Conservation (phyloP, 2,329 filamentous ascomycete genomes). For the Aspergillus amoenus region DNA sequence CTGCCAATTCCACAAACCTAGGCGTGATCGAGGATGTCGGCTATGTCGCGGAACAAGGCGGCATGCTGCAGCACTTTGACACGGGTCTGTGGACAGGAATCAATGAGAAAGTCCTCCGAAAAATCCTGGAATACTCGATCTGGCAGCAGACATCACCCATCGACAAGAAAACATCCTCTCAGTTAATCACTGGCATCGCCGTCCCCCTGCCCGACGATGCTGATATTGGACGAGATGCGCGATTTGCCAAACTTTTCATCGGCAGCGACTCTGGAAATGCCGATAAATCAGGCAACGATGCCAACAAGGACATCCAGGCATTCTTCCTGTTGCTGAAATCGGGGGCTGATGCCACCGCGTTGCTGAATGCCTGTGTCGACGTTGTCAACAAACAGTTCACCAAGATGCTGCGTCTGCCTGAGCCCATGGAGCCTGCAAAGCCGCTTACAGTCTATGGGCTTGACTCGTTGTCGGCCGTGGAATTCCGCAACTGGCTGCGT, state of each 20-base stretch:
- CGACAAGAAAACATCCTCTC: too few relatives aligned
- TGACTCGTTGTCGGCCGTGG: constrained; percentile 26
- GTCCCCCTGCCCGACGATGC: too few relatives aligned
- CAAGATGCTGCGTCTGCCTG: background rate
- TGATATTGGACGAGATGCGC: too few relatives aligned
- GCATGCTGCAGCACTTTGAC: background rate
- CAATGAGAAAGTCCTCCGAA: background rate
- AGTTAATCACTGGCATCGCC: too few relatives aligned
- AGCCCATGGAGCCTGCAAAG: background rate
- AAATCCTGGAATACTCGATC: background rate
- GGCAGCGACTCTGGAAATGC: too few relatives aligned
- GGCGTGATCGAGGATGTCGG: constrained; percentile 33
- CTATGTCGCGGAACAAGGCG: constrained; percentile 15
- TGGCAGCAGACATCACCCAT: too few relatives aligned
- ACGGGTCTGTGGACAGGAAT: constrained; percentile 5
- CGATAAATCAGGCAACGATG: too few relatives aligned
- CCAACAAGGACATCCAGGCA: too few relatives aligned
- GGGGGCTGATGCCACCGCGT: background rate
- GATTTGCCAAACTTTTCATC: too few relatives aligned
- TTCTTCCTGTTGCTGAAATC: background rate
- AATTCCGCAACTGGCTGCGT: constrained; percentile 25
- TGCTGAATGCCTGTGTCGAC: background rate
- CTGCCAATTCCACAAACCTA: constrained; percentile 26
- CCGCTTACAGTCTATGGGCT: constrained; percentile 20
- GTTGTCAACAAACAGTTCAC: background rate